phyloP scores from a whole-genome alignment of 1,284 basidiomycete species.

The Microbotryomycetes sp. region DNA sequence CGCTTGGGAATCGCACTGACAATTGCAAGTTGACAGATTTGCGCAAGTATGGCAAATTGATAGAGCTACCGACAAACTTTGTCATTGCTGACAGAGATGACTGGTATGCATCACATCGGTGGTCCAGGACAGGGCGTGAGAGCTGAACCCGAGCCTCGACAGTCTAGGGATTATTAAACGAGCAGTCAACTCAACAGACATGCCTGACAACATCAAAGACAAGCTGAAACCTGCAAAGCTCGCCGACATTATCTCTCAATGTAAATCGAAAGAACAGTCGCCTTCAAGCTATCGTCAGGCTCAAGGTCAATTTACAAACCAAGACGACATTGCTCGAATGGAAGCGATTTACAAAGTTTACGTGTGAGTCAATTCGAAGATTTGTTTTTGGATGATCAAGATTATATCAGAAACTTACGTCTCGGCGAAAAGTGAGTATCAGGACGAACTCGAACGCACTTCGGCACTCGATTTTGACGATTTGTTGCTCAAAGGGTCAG shows the following conservation, averaged over 20 bases:
- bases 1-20: background rate
- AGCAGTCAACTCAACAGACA: conserved; percentile 39
- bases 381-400: conserved; percentile 51
- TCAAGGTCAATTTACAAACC: background rate
- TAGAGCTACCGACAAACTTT: conserved; percentile 67
- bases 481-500: conserved; percentile 59
- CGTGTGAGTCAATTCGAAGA: conserved; percentile 13
- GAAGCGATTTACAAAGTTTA: conserved; percentile 22
- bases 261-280: conserved; percentile 64
- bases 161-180: conserved; percentile 52
- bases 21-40: conserved; percentile 45
- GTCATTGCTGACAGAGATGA: conserved; percentile 77
- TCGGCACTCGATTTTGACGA: conserved; percentile 89
- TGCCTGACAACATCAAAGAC: conserved; percentile 46
- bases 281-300: conserved; percentile 43
- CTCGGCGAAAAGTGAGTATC: conserved; percentile 67
- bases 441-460: conserved; percentile 54
- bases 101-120: conserved; percentile 50
- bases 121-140: conserved; percentile 1
- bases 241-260: conserved; percentile 65
- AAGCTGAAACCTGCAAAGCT: conserved; percentile 57
- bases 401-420: too few species aligned
- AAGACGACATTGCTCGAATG: conserved; percentile 15
- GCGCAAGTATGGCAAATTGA: conserved; percentile 57
- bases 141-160: conserved; percentile 8